Evolutionary conservation across 2,329 filamentous ascomycete species (phyloP), one percentile per base, ranked within the genome.

Genomic region (Colletotrichum salicis): DNA sequence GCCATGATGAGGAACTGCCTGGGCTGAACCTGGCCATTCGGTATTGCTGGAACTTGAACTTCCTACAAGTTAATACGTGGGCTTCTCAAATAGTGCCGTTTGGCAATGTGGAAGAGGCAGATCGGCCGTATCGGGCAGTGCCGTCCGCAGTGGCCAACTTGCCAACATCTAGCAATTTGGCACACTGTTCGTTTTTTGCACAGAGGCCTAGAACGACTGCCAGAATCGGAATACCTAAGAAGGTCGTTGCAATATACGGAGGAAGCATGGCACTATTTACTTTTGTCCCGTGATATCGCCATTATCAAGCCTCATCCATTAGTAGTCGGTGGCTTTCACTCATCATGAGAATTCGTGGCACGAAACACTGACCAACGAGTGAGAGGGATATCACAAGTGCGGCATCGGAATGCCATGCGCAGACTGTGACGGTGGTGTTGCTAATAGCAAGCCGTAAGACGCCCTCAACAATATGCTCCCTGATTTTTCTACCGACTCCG

Each of bases 381-480:
- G n/a, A n/a, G 45, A 29, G 8, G 19, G 41, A 3, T 8, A 48
- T 10, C 19, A 19, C 15, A 67, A 56, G 51, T 57, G 58, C 64
- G 69, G 24, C 22, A 54, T 69, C 45, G 66, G 65, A 60, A 72
- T 60, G 55, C 56, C 12, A 63, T 52, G 60, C 24, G 33, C 54
- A 51, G 45, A 60, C 24, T n/a, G 31, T 51, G 59, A 59, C 54
- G 22, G 24, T 31, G 37, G 22, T 15, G 51, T 22, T 59, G 55
- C 56, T 41, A 19, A 41, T 41, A 41, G 55, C 55, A 41, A 31
- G 22, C 41, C 19, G 51, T 19, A 37, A 15, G n/a, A 5, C 27
- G 22, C 31, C 35, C 70, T 72, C 70, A 72, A 71, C 65, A 71
- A 70, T 64, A 41, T 7, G 35, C 65, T 64, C 55, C 45, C 48